Evolutionary conservation across 352 stramenopile species (phyloP).

Genomic region (Globisporangium canariense): DNA sequence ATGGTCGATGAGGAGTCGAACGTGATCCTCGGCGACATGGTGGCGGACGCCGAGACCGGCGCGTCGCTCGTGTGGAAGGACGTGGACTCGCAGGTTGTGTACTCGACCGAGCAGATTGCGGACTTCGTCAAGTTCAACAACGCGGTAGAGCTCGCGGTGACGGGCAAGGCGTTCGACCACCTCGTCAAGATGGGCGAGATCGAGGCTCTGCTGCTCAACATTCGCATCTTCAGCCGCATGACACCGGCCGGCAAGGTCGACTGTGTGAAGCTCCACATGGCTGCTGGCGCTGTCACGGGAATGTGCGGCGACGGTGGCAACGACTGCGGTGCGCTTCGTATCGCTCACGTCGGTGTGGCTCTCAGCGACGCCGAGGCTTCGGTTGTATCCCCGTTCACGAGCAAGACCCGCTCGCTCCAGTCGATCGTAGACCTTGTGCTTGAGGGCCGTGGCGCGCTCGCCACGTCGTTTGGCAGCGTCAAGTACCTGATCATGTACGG

Average conservation of each 20-base stretch:
- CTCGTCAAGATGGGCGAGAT: conserved; percentile 62
- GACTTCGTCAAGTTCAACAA: conserved; percentile 36
- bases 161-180: conserved; percentile 68
- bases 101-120: conserved; percentile 44
- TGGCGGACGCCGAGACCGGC: conserved; percentile 30
- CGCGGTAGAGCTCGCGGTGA: conserved; percentile 62
- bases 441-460: conserved; percentile 78
- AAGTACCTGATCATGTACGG: conserved; percentile 90
- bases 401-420: conserved; percentile 63
- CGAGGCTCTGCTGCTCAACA: conserved; percentile 52
- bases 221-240: conserved; percentile 83
- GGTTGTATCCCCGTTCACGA: conserved; percentile 89
- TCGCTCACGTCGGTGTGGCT: conserved; percentile 88
- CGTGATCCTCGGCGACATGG: conserved; percentile 66
- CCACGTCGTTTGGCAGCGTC: conserved; percentile 78
- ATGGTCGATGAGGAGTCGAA: conserved; percentile 45
- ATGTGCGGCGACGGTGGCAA: conserved; percentile 90
- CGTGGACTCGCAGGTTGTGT: conserved; percentile 50
- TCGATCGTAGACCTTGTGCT: conserved; percentile 78
- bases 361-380: conserved; percentile 88
- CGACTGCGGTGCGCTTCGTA: conserved; percentile 89
- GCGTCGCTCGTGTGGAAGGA: conserved; percentile 58
- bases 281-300: conserved; percentile 54
- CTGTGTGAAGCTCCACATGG: conserved; percentile 72
- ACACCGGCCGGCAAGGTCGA: conserved; percentile 67